Percentiles rank a stretch among this genome's conserved stretches.
Conservation (phyloP, 2,329 filamentous ascomycete genomes). For the Colletotrichum agaves region DNA sequence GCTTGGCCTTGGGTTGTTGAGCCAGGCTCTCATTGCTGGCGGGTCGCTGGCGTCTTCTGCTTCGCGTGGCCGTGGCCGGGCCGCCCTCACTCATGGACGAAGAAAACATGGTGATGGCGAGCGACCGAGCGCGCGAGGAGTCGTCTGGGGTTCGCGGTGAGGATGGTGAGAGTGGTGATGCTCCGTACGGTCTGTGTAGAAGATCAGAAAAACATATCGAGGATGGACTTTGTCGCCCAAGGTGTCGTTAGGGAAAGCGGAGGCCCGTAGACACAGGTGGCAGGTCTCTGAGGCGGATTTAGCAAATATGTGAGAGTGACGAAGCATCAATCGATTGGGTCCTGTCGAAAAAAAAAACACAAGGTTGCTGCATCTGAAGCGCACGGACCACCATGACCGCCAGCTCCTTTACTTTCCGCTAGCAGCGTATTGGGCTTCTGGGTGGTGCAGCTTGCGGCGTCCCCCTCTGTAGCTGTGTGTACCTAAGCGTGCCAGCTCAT, state of each 20-base stretch:
- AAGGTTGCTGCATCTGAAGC: slow-evolving; percentile 46
- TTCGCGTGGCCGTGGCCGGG: slow-evolving; percentile 67
- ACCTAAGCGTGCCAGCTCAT: slow-evolving; percentile 33
- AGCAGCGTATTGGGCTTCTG: neutral
- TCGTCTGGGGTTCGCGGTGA: slow-evolving; percentile 23
- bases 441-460: slow-evolving; percentile 18
- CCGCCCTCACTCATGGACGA: slow-evolving; percentile 62
- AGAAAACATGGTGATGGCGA: slow-evolving; percentile 65
- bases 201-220: slow-evolving; percentile 38
- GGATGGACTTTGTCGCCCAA: slow-evolving; percentile 34
- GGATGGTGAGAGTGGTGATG: slow-evolving; percentile 35
- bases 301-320: slow-evolving; percentile 40
- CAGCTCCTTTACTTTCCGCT: slow-evolving; percentile 13
- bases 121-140: slow-evolving; percentile 31
- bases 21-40: slow-evolving; percentile 63
- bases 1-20: slow-evolving; percentile 72
- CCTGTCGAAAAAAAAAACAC: slow-evolving; percentile 45
- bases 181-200: slow-evolving; percentile 14
- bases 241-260: slow-evolving; percentile 30
- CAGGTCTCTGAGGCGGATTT: slow-evolving; percentile 28
- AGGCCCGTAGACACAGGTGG: slow-evolving; percentile 30
- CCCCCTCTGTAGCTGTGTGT: slow-evolving; percentile 27
- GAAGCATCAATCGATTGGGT: slow-evolving; percentile 44
- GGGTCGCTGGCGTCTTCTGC: slow-evolving; percentile 70
- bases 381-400: slow-evolving; percentile 46